phyloP scores from a whole-genome alignment of 179 eudicot genomes.

The Gypsophila paniculata region DNA sequence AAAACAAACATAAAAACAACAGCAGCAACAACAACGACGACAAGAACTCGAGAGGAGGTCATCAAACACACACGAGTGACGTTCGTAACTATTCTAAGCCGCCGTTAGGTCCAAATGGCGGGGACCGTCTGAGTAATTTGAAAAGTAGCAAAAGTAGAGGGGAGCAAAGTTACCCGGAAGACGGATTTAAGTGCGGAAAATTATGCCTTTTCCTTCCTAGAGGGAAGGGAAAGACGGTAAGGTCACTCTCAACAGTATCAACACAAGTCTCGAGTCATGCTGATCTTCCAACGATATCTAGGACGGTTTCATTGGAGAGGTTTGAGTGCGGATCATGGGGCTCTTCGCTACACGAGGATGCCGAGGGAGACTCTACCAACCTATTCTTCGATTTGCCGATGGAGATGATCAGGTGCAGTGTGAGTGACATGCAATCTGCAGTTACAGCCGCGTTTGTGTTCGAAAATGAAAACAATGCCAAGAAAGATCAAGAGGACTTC shows the following conservation, averaged over 20 bases:
- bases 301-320: constrained; percentile 68
- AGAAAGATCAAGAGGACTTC: constrained; percentile 32
- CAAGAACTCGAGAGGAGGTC: constrained; percentile 10
- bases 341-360: constrained; percentile 39
- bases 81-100: constrained; percentile 19
- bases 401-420: constrained; percentile 61
- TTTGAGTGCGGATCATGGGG: constrained; percentile 84
- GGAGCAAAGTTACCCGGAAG: constrained; percentile 28
- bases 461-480: constrained; percentile 30
- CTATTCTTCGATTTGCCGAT: constrained; percentile 71
- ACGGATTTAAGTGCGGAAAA: constrained; percentile 68
- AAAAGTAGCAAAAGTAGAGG: constrained; percentile 21
- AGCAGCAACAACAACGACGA: background rate
- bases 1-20: background rate
- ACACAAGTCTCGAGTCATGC: constrained; percentile 19
- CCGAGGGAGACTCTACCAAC: constrained; percentile 37
- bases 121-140: constrained; percentile 6
- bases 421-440: constrained; percentile 65
- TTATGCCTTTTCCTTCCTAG: constrained; percentile 72
- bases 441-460: constrained; percentile 69
- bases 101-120: constrained; percentile 22
- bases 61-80: background rate
- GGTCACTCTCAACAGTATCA: constrained; percentile 35
- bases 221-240: constrained; percentile 62
- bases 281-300: constrained; percentile 43